Percentiles rank a stretch among this genome's conserved stretches.
These are phyloP conservation scores for Xylariomycetidae sp. DNA, from an alignment of 2,329 filamentous ascomycete species.

Conservation along the genomic window DNA sequence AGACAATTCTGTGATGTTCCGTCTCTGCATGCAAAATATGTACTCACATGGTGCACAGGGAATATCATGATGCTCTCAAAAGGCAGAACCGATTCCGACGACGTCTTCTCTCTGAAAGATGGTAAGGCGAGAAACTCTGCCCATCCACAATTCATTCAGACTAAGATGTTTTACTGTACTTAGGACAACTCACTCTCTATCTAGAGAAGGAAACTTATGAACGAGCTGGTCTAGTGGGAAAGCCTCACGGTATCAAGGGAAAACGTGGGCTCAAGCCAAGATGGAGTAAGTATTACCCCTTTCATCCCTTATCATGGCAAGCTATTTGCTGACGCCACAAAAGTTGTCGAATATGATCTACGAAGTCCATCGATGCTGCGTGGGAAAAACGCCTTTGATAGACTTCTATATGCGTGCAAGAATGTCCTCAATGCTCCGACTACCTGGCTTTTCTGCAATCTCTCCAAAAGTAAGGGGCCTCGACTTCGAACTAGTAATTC, in stretches of 20 bases:
- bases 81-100: conserved; percentile 65
- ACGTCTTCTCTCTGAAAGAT: conserved; percentile 65
- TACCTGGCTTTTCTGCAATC: conserved; percentile 75
- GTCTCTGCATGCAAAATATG: no score
- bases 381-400: conserved; percentile 78
- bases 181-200: conserved; percentile 66
- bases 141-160: no score
- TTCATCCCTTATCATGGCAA: no score
- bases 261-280: conserved; percentile 59
- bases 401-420: conserved; percentile 71
- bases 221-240: conserved; percentile 72
- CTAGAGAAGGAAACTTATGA: conserved; percentile 81
- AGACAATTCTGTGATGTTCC: no score
- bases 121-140: conserved; percentile 50
- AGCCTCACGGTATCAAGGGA: conserved; percentile 56
- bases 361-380: conserved; percentile 70
- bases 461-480: conserved; percentile 46
- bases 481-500: no score
- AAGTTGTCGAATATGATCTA: conserved; percentile 75
- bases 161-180: conserved; percentile 1
- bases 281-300: conserved; percentile 62
- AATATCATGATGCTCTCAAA: conserved; percentile 81
- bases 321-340: no score
- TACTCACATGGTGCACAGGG: no score
- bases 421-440: conserved; percentile 66